Evolutionary conservation across 495 filamentous ascomycete genomes (phyloP), one percentile per base, ranked within the genome.

Genomic region (Tuber borchii): DNA sequence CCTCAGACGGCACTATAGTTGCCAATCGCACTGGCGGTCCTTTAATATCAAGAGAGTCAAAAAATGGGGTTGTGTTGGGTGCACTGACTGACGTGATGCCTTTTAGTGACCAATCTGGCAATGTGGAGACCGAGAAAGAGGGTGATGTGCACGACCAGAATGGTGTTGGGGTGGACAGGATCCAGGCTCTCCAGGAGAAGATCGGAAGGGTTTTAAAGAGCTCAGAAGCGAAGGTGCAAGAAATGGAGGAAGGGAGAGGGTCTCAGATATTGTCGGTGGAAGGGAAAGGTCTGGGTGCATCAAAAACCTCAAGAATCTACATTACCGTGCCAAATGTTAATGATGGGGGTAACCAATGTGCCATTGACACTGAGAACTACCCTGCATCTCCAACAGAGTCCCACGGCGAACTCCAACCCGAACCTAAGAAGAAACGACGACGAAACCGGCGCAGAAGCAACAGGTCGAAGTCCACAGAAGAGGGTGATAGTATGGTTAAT

Each of bases 361-460:
- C 37, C 51, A 46, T 48, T 16, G 40, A 75, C 69, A 68, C 72
- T 51, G 78, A 73, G 45, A 69, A 79, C n/a, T 73, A 45, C 70
- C 42, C 78, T 37, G 74, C 72, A 68, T 69, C 74, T 61, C 44
- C 70, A 76, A 71, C 46, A 31, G 76, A 73, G 42, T 69, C 61
- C 37, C 78, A n/a, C 56, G 56, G 56, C 14, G 56, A 75, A 61
- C 78, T 44, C 68, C 76, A 75, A 43, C 45, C 61, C 42, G 76
- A 79, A 14, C 70, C 73, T 51, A 79, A 71, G 73, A 79, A 76
- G 77, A 79, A 79, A 71, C 78, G 78, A 40, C 78, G 78, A 73
- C 51, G 78, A 48, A 79, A 69, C 73, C 78, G 78, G 45, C 78
- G 78, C 43, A 79, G 78, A 79, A 79, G 78, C 69, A 79, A 79